Conservation (phyloP, 2,329 filamentous ascomycete genomes). For the Huntiella decipiens region DNA sequence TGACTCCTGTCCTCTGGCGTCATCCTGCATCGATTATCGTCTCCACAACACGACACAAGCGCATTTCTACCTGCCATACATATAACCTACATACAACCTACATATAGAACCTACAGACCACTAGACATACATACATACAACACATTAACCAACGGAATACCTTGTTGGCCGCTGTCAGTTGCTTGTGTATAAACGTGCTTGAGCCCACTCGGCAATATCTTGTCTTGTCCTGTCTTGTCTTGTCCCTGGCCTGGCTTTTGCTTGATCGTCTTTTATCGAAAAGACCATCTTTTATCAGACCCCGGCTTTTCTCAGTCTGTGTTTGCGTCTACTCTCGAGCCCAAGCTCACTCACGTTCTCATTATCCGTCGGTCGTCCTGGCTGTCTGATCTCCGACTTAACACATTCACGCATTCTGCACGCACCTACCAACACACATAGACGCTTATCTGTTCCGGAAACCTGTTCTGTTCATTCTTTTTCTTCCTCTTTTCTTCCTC, state of each 20-base stretch:
- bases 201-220: too few relatives aligned
- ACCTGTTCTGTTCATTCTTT: conserved; percentile 1
- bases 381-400: neutral
- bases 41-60: too few relatives aligned
- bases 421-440: too few relatives aligned
- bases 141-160: neutral
- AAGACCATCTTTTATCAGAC: too few relatives aligned
- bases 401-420: conserved; percentile 4
- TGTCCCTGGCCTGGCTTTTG: neutral
- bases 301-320: too few relatives aligned
- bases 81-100: neutral
- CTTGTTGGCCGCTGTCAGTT: too few relatives aligned
- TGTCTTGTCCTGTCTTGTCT: neutral
- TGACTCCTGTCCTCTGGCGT: too few relatives aligned
- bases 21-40: too few relatives aligned
- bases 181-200: too few relatives aligned
- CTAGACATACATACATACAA: neutral
- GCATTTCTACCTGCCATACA: too few relatives aligned
- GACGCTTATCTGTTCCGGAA: too few relatives aligned
- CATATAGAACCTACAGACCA: neutral
- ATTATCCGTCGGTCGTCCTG: neutral
- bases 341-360: neutral
- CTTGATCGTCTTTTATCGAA: neutral
- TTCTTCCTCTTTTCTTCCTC: neutral
- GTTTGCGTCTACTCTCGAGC: neutral